These are phyloP conservation scores for Phytomonas sp. DNA, from an alignment of 208 protist species.

Conservation along the genomic window DNA sequence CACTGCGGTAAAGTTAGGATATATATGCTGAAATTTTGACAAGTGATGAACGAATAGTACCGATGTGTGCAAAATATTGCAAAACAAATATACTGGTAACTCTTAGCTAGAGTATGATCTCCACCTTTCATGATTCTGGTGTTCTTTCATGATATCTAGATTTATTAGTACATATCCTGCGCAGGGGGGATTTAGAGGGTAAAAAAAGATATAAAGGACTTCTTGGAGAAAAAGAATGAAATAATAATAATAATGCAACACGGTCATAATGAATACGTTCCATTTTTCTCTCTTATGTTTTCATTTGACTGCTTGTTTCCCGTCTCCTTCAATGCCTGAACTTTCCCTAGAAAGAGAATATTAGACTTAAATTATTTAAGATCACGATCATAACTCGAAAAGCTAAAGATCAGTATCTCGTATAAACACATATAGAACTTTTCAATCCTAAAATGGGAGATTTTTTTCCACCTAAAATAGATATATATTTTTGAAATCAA, in stretches of 20 bases:
- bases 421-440: background rate
- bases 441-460: background rate
- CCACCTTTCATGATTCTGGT: conserved; percentile 3
- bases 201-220: conserved; percentile 16
- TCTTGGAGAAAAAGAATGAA: conserved; percentile 15
- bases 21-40: background rate
- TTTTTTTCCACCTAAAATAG: background rate
- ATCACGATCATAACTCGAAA: conserved; percentile 3
- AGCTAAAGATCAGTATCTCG: conserved; percentile 9
- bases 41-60: background rate
- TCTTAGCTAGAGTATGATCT: background rate
- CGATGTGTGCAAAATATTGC: background rate
- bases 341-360: conserved; percentile 7
- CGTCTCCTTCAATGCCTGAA: conserved; percentile 5
- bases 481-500: background rate
- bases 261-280: conserved; percentile 7
- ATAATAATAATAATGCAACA: conserved; percentile 8
- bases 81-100: conserved; percentile 8
- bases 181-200: conserved; percentile 6
- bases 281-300: conserved; percentile 10
- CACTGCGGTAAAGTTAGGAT: background rate
- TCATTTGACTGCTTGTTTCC: conserved; percentile 9
- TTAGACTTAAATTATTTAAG: background rate
- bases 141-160: conserved; percentile 6
- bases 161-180: conserved; percentile 1